These are phyloP conservation scores for Lyophyllum atratum DNA, from an alignment of 768 basidiomycete genomes.

Conservation along the genomic window DNA sequence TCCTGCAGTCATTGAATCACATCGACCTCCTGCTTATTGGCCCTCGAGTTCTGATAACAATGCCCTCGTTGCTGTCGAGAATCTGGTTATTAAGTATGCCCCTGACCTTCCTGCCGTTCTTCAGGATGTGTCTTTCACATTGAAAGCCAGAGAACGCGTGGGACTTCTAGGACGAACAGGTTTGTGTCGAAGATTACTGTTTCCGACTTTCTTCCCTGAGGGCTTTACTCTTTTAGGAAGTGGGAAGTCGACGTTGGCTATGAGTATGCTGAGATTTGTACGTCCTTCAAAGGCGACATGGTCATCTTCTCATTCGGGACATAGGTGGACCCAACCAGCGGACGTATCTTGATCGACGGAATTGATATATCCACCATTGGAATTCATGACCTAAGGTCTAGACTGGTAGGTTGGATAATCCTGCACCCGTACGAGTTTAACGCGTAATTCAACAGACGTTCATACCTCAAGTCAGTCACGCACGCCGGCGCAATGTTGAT, in stretches of 20 bases:
- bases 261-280: constrained; percentile 84
- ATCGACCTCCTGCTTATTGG: constrained; percentile 90
- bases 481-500: too few species aligned
- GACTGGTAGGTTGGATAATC: constrained; percentile 48
- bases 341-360: constrained; percentile 82
- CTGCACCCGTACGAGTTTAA: constrained; percentile 4
- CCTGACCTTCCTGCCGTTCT: constrained; percentile 84
- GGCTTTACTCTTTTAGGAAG: constrained; percentile 46
- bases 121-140: constrained; percentile 70
- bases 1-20: constrained; percentile 69
- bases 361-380: constrained; percentile 88
- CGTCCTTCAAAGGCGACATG: constrained; percentile 24
- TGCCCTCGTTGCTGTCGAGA: constrained; percentile 65
- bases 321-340: constrained; percentile 73
- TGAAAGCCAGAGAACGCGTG: constrained; percentile 73
- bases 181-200: constrained; percentile 13
- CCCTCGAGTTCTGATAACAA: constrained; percentile 70
- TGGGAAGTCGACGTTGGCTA: constrained; percentile 83
- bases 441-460: constrained; percentile 55
- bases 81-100: constrained; percentile 80
- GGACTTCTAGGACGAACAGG: constrained; percentile 83
- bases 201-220: not conserved
- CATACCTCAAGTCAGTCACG: constrained; percentile 57
- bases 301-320: not conserved
- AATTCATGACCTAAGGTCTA: constrained; percentile 78